These are phyloP conservation scores for Ceratocystis destructans DNA, from an alignment of 2,329 filamentous ascomycete genomes.

Conservation along the genomic window DNA sequence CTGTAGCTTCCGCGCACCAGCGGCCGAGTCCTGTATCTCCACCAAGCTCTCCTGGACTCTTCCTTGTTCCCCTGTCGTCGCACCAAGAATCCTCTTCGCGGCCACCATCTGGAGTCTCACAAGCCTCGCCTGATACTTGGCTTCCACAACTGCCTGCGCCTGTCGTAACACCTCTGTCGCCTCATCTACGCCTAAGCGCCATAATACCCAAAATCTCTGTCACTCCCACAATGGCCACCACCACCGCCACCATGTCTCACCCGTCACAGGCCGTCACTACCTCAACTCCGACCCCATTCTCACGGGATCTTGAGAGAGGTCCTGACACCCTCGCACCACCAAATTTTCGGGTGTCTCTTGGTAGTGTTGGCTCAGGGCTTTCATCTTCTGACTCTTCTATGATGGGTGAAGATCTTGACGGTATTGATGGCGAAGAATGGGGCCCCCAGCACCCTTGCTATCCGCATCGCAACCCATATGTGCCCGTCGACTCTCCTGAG, in stretches of 20 bases:
- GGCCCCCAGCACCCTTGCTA: conserved; percentile 88
- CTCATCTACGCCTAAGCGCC: conserved; percentile 33
- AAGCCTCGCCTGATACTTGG: not conserved
- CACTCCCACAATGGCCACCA: conserved; percentile 23
- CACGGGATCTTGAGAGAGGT: conserved; percentile 43
- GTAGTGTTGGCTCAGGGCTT: conserved; percentile 36
- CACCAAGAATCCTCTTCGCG: not conserved
- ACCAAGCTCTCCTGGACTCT: not conserved
- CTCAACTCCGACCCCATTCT: conserved; percentile 27
- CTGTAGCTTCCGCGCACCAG: not conserved
- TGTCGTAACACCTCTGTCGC: conserved; percentile 14
- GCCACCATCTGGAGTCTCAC: not conserved
- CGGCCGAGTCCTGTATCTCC: not conserved
- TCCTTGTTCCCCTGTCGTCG: not conserved
- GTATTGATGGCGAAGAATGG: conserved; percentile 67
- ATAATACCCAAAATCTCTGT: conserved; percentile 39
- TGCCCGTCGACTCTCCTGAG: conserved; percentile 60
- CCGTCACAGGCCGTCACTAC: conserved; percentile 19
- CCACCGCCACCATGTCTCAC: conserved; percentile 24
- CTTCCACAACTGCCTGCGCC: not conserved
- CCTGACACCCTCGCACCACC: conserved; percentile 29
- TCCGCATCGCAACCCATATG: conserved; percentile 85
- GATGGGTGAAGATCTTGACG: conserved; percentile 50
- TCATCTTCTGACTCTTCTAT: conserved; percentile 47
- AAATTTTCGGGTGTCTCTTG: conserved; percentile 34